Evolutionary conservation across 805 yeast species (phyloP).

Genomic region (Pichia insulana): DNA sequence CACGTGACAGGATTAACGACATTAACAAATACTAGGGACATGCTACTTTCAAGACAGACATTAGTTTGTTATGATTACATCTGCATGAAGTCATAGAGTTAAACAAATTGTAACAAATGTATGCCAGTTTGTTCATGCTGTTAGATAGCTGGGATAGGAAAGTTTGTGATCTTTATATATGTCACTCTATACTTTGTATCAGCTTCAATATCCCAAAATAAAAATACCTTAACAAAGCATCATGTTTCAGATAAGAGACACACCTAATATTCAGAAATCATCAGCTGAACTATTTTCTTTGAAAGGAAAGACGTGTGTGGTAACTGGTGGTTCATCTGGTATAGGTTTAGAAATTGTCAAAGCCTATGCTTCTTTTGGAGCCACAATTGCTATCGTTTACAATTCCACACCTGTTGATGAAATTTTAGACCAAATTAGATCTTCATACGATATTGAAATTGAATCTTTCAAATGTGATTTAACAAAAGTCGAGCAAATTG

Average conservation of each 20-base stretch:
- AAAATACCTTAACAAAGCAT: no score
- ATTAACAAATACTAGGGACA: no score
- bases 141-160: no score
- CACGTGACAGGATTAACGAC: no score
- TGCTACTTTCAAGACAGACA: no score
- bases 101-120: no score
- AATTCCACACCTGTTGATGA: conserved; percentile 14
- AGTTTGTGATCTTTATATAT: no score
- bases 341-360: conserved; percentile 46
- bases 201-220: no score
- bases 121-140: no score
- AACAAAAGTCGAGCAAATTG: conserved; percentile 25
- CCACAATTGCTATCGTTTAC: conserved; percentile 33
- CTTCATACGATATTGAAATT: conserved; percentile 12
- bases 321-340: conserved; percentile 52
- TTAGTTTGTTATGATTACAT: no score
- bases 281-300: conserved; percentile 29
- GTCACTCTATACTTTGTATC: no score
- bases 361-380: conserved; percentile 45
- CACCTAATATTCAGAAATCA: not conserved
- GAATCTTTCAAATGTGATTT: conserved; percentile 26
- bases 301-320: conserved; percentile 33
- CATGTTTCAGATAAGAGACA: conserved; percentile 6
- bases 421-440: conserved; percentile 7
- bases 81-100: no score